These are phyloP conservation scores for Anastatica hierochuntica DNA, from an alignment of 345 rosid species.

Conservation along the genomic window DNA sequence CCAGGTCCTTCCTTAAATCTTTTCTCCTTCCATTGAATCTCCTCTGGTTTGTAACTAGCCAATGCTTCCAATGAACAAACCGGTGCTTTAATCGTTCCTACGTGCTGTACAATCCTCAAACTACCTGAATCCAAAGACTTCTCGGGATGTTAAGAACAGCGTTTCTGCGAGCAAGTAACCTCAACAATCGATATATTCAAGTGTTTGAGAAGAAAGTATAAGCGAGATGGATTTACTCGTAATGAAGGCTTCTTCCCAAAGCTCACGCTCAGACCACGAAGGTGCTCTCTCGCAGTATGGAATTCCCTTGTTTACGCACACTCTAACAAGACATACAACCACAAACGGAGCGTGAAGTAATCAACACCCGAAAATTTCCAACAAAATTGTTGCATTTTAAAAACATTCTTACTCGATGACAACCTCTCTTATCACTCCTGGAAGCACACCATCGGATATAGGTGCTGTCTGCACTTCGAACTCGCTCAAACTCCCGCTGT, in stretches of 20 bases:
- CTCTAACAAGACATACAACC: slow-evolving; percentile 21
- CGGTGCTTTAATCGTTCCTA: slow-evolving; percentile 46
- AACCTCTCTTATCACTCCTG: slow-evolving; percentile 73
- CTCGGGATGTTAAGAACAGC: not conserved
- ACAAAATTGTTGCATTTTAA: not conserved
- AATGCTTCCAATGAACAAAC: slow-evolving; percentile 30
- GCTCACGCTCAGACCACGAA: slow-evolving; percentile 45
- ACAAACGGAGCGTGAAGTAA: not conserved
- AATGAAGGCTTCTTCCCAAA: slow-evolving; percentile 70
- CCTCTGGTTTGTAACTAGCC: slow-evolving; percentile 30
- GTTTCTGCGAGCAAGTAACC: not conserved
- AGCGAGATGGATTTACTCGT: slow-evolving; percentile 35
- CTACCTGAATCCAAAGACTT: slow-evolving; percentile 36
- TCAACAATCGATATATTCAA: too few species aligned
- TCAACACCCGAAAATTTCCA: not conserved
- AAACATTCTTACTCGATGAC: slow-evolving; percentile 52
- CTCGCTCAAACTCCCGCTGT: slow-evolving; percentile 19
- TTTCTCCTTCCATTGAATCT: slow-evolving; percentile 55
- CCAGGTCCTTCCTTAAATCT: slow-evolving; percentile 47
- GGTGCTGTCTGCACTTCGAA: slow-evolving; percentile 84
- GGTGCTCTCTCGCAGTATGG: slow-evolving; percentile 55
- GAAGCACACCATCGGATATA: slow-evolving; percentile 67
- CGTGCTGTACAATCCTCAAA: slow-evolving; percentile 70
- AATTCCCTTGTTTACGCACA: slow-evolving; percentile 50
- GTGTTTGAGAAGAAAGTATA: not conserved